Conservation (phyloP, 129 eudicot genomes). For the Helianthus tuberosus region DNA sequence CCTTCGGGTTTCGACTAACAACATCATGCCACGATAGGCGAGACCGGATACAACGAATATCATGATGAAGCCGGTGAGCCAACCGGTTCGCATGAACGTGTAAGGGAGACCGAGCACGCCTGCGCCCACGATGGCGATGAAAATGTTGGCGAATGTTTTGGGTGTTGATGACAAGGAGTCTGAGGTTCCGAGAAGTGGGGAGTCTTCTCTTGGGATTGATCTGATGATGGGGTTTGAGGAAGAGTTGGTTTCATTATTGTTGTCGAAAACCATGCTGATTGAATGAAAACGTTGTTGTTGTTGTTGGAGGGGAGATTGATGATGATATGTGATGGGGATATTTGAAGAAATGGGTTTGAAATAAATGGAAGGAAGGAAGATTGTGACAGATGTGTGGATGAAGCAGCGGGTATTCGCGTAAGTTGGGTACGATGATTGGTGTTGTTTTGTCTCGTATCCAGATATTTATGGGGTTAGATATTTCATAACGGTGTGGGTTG, state of each 20-base stretch:
- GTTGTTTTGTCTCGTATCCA: background rate
- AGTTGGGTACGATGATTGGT: constrained; percentile 22
- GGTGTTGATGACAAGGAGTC: constrained; percentile 59
- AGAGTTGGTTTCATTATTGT: constrained; percentile 25
- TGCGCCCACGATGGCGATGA: constrained; percentile 82
- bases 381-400: constrained; percentile 35
- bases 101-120: constrained; percentile 90
- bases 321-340: background rate
- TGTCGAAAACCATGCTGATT: constrained; percentile 23
- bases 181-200: constrained; percentile 47
- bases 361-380: constrained; percentile 1
- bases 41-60: constrained; percentile 51
- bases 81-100: constrained; percentile 77
- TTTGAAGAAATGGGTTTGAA: constrained; percentile 10
- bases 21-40: constrained; percentile 72
- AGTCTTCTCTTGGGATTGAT: constrained; percentile 40
- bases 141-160: constrained; percentile 79
- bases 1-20: constrained; percentile 44
- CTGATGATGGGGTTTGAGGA: constrained; percentile 22
- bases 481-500: background rate
- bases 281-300: too few species aligned
- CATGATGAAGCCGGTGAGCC: constrained; percentile 57
- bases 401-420: constrained; percentile 25
- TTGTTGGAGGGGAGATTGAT: background rate
- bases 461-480: background rate